Evolutionary conservation across 345 rosid species (phyloP), one percentile per base, ranked within the genome.

Genomic region (Toxicodendron radicans): DNA sequence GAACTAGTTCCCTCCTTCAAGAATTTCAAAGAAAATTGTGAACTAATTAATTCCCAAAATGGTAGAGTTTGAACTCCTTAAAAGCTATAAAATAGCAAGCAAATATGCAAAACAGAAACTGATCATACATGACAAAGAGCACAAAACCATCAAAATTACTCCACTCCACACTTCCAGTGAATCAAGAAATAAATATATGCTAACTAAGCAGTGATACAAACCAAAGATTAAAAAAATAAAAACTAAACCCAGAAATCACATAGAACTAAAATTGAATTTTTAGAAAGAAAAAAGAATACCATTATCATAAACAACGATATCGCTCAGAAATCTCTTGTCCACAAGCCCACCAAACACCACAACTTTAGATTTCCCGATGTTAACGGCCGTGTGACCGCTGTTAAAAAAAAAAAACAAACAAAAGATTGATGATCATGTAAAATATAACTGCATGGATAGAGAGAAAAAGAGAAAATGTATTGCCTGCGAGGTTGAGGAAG

Each of bases 401-500:
- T 51, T 30, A 70, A 54, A 60, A 59, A 33, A 11, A 33, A 4
- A 6, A 21, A 23, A 30, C 70, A 12, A 52, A 53, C 35, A 18
- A 16, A 33, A 3, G 46, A 7, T 45, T 14, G 46, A 71, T 14
- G 32, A 71, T 57, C 30, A 45, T 66, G 18, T 57, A 32, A 10
- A 33, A 9, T 12, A 33, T 24, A 43, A 4, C 13, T 16, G 66
- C 6, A 51, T 0, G 5, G 2, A 20, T 33, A 63, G 24, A 58
- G 33, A 49, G 17, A 48, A 11, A 46, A 51, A 53, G 58, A 56
- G 18, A 60, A 38, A 57, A 35, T 4, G 17, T 11, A 62, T n/a
- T 66, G 80, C 99, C 99, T 95, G 76, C 99, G 93, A n/a, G 97
- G 91, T 68, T 80, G 92, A 54, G 97, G 98, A 76, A 83, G 81